A percentile compares a stretch with the other conserved stretches of the same genome.
Conservation (phyloP, 225 moss, liverwort and hornwort genomes). For the Marchantia paleacea region DNA sequence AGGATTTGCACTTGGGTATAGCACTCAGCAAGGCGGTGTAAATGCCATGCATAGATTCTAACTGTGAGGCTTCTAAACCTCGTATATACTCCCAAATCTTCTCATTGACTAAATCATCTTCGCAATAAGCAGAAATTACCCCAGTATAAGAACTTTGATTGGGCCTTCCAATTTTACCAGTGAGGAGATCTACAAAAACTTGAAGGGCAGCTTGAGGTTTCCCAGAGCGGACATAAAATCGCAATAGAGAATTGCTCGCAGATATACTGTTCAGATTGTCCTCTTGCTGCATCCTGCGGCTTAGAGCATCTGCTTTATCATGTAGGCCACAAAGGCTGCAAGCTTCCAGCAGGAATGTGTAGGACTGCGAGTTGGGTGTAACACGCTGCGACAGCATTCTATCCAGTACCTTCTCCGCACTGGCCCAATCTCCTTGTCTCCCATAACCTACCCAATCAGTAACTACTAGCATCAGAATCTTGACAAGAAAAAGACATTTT, state of each 20-base stretch:
- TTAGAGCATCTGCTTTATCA: conserved; percentile 65
- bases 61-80: conserved; percentile 49
- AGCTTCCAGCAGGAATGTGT: conserved; percentile 76
- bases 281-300: conserved; percentile 55
- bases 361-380: conserved; percentile 64
- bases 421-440: conserved; percentile 82
- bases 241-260: conserved; percentile 71
- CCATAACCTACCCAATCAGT: conserved; percentile 62
- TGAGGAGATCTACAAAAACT: conserved; percentile 44
- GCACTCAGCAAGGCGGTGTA: conserved; percentile 62
- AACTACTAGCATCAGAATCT: conserved; percentile 1
- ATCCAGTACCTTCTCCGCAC: conserved; percentile 59
- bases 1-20: conserved; percentile 66
- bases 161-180: conserved; percentile 49
- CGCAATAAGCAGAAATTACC: conserved; percentile 66
- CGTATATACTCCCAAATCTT: conserved; percentile 52
- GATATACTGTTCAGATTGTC: conserved; percentile 53
- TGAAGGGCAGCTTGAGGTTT: conserved; percentile 57
- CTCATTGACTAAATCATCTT: conserved; percentile 48
- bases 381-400: conserved; percentile 58
- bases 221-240: conserved; percentile 64
- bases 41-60: conserved; percentile 56
- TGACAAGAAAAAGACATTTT: background rate
- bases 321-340: conserved; percentile 76
- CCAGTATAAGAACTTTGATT: conserved; percentile 73